Conservation (phyloP, 2,329 filamentous ascomycete genomes). For the Acrocalymma vagum region DNA sequence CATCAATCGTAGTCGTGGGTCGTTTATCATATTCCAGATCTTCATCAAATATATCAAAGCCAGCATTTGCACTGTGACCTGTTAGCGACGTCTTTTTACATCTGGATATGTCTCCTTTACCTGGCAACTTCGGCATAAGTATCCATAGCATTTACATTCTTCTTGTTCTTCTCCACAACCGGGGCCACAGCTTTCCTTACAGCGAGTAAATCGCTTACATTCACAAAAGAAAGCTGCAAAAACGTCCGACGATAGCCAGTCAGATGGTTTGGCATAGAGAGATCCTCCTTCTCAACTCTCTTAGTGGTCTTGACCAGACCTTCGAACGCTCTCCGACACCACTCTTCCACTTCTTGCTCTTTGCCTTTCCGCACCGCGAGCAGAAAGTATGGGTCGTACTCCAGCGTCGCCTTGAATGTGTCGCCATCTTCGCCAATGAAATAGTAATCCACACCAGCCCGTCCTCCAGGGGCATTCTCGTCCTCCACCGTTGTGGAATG, state of each 20-base stretch:
- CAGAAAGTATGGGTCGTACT: slow-evolving; percentile 97
- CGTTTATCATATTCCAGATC: slow-evolving; percentile 84
- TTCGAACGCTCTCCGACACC: slow-evolving; percentile 80
- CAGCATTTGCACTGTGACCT: slow-evolving; percentile 70
- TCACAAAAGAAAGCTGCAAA: slow-evolving; percentile 84
- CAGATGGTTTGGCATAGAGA: slow-evolving; percentile 94
- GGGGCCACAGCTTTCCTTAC: slow-evolving; percentile 86
- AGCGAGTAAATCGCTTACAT: slow-evolving; percentile 85
- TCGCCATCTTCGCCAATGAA: slow-evolving; percentile 80
- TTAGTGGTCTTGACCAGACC: slow-evolving; percentile 82
- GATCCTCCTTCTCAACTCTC: slow-evolving; percentile 88
- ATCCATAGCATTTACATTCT: slow-evolving; percentile 96
- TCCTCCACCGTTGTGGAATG: slow-evolving; percentile 89
- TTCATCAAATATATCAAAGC: slow-evolving; percentile 95
- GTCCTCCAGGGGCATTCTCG: slow-evolving; percentile 81
- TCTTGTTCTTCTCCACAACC: slow-evolving; percentile 95
- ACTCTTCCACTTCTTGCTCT: slow-evolving; percentile 96
- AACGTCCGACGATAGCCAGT: slow-evolving; percentile 90
- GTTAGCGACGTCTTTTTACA: slow-evolving; percentile 21
- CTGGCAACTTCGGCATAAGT: slow-evolving; percentile 95
- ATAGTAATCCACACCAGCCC: slow-evolving; percentile 94
- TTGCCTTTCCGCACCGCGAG: slow-evolving; percentile 87
- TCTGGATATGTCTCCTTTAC: slow-evolving; percentile 59
- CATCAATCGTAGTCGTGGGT: slow-evolving; percentile 81
- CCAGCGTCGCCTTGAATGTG: slow-evolving; percentile 94